Evolutionary conservation across 768 basidiomycete species (phyloP).

Genomic region (Mycena capillaripes): DNA sequence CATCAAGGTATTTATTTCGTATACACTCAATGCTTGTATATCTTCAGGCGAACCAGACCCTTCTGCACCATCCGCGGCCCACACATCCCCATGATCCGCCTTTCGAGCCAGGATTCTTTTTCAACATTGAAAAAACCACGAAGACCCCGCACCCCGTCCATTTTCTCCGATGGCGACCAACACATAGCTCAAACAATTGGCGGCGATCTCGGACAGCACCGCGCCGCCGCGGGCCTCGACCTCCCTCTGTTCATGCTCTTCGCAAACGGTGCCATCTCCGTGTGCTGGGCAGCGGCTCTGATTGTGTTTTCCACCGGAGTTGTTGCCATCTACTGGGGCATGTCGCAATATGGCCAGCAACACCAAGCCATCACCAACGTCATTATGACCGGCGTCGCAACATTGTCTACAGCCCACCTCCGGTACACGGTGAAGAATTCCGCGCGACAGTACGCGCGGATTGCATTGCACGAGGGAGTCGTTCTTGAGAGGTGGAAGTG

Average conservation of each 20-base stretch:
- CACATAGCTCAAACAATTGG: no score
- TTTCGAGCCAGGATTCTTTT: no score
- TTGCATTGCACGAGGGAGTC: not conserved
- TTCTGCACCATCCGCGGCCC: no score
- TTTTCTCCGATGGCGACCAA: no score
- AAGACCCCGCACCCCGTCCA: no score
- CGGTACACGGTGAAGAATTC: not conserved
- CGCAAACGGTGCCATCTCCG: not conserved
- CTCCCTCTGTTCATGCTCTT: not conserved
- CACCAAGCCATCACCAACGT: not conserved
- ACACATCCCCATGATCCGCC: no score
- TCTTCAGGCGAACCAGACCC: no score
- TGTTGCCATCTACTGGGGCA: not conserved
- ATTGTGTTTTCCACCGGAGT: not conserved
- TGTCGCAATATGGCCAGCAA: not conserved
- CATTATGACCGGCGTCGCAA: not conserved
- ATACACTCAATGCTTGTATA: no score
- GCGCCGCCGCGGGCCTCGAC: no score
- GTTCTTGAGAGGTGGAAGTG: not conserved
- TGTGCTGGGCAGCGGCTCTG: not conserved
- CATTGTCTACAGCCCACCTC: not conserved
- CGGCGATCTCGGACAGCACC: no score
- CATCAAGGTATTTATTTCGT: no score
- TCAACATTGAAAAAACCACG: no score
- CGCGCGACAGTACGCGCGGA: not conserved